Conservation (phyloP, 768 basidiomycete genomes). For the Leccinum aurantiacum region DNA sequence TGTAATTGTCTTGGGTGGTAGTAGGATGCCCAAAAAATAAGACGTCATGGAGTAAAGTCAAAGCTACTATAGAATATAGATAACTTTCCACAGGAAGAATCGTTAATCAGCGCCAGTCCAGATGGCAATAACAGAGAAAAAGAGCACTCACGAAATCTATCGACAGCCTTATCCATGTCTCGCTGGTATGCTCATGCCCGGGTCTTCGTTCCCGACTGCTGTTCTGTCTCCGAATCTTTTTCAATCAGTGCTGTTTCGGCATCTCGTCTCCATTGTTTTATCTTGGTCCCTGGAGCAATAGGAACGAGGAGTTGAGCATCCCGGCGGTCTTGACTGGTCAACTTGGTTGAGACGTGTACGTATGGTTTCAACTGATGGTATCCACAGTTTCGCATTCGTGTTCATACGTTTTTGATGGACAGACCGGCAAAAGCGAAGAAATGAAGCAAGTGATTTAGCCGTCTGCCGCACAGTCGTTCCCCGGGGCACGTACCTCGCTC, state of each 20-base stretch:
- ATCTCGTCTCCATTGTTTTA: slow-evolving; percentile 28
- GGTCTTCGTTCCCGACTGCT: background rate
- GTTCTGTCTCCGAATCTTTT: background rate
- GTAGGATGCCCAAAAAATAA: background rate
- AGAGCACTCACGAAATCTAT: background rate
- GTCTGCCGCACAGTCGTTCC: background rate
- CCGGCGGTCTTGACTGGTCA: slow-evolving; percentile 24
- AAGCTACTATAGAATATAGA: background rate
- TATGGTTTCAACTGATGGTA: slow-evolving; percentile 28
- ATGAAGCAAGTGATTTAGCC: background rate
- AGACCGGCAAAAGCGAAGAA: background rate
- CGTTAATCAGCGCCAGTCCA: background rate
- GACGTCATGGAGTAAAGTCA: background rate
- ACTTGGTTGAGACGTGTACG: slow-evolving; percentile 26
- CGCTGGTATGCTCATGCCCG: background rate
- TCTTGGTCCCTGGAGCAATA: slow-evolving; percentile 24
- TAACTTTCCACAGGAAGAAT: background rate
- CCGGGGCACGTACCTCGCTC: slow-evolving; percentile 48
- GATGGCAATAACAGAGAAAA: background rate
- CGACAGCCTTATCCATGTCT: background rate
- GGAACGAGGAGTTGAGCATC: slow-evolving; percentile 29
- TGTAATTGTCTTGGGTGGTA: background rate
- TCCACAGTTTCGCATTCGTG: background rate
- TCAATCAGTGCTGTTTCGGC: slow-evolving; percentile 6
- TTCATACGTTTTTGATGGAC: background rate